Conservation (phyloP, 2,329 filamentous ascomycete species). For the Emergomyces pasteurianus region DNA sequence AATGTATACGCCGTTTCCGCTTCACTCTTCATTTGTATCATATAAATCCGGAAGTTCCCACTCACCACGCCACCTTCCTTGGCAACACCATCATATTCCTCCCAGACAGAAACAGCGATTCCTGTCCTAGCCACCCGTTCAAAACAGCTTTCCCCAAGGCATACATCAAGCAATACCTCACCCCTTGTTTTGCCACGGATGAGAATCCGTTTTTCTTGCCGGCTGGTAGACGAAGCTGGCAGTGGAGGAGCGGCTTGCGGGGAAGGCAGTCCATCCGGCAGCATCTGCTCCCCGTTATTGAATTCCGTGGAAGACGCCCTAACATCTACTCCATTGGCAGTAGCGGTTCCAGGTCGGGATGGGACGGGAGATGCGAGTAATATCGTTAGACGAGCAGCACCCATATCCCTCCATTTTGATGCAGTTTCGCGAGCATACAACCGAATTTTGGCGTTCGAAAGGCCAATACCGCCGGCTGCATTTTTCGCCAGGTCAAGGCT, state of each 20-base stretch:
- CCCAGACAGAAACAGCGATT: conserved; percentile 81
- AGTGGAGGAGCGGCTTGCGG: conserved; percentile 11
- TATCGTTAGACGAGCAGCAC: conserved; percentile 72
- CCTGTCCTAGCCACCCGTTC: conserved; percentile 72
- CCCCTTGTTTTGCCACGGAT: conserved; percentile 58
- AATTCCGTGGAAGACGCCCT: background rate
- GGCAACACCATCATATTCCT: conserved; percentile 54
- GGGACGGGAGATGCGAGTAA: conserved; percentile 40
- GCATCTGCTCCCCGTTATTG: background rate
- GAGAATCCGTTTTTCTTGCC: conserved; percentile 73
- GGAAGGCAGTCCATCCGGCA: background rate
- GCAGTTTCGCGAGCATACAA: conserved; percentile 66
- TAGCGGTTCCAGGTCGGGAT: conserved; percentile 26
- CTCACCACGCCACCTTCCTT: conserved; percentile 47
- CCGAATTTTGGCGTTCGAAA: conserved; percentile 64
- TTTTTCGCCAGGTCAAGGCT: conserved; percentile 36
- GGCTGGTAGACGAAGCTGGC: conserved; percentile 36
- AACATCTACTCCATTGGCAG: conserved; percentile 14
- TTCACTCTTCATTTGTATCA: conserved; percentile 50
- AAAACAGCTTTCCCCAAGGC: conserved; percentile 73
- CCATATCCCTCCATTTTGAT: conserved; percentile 84
- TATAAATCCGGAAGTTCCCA: conserved; percentile 48
- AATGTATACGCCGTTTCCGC: conserved; percentile 44
- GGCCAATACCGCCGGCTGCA: conserved; percentile 52
- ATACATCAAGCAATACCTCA: conserved; percentile 65